Evolutionary conservation across 1,284 basidiomycete genomes (phyloP).

Genomic region (Agaricales sp.): DNA sequence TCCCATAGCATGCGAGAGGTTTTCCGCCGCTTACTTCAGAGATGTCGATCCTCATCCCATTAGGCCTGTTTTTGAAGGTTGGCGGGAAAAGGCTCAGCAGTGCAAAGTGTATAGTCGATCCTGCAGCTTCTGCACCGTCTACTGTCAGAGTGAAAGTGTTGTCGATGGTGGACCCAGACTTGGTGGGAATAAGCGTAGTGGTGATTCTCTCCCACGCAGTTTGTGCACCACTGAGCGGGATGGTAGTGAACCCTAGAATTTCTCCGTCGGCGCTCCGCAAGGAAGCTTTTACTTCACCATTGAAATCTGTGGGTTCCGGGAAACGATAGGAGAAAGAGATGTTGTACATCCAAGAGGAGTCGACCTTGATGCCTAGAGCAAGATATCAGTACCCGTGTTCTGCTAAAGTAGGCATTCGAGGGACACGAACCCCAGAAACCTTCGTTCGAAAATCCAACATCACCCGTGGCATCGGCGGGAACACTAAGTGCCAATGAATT

Average conservation of each 20-base stretch:
- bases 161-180: conserved; percentile 26
- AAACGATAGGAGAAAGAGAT: conserved; percentile 59
- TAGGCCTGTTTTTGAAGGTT: conserved; percentile 51
- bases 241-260: conserved; percentile 35
- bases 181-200: conserved; percentile 32
- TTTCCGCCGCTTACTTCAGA: too few relatives aligned
- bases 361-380: conserved; percentile 48
- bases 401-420: not conserved
- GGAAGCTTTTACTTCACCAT: conserved; percentile 32
- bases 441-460: conserved; percentile 51
- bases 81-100: conserved; percentile 66
- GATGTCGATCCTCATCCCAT: conserved; percentile 58
- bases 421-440: conserved; percentile 44
- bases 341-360: conserved; percentile 44
- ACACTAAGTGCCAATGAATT: conserved; percentile 50
- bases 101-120: conserved; percentile 45
- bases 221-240: conserved; percentile 33
- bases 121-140: conserved; percentile 32
- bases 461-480: conserved; percentile 24
- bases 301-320: conserved; percentile 33
- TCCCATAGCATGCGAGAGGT: too few relatives aligned
- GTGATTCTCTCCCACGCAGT: conserved; percentile 44
- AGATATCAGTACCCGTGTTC: conserved; percentile 1
- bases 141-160: conserved; percentile 47
- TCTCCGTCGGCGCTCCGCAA: too few relatives aligned